Evolutionary conservation across 2,329 filamentous ascomycete species (phyloP), one percentile per base, ranked within the genome.

Genomic region (Sporothrix pallida): DNA sequence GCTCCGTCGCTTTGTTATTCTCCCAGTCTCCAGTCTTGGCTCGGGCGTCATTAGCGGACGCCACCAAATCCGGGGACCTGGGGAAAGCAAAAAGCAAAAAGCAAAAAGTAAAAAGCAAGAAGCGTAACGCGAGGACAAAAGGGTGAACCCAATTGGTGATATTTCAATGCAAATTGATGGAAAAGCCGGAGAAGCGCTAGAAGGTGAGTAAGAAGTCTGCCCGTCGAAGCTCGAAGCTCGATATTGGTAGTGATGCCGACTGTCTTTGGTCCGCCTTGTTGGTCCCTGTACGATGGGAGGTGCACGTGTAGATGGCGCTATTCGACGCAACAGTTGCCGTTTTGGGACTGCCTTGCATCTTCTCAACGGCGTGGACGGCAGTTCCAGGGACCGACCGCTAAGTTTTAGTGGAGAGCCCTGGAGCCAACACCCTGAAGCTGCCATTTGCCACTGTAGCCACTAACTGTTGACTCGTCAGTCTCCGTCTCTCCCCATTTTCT

Each of bases 251-350:
- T 37, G 31, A 37, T 37, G 31, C 31, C 31, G 31, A 37, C 3
- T 5, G 31, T 26, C 23, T 26, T 26, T 26, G 23, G 23, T 3
- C n/a, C 31, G 31, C 5, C 5, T 31, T 37, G 4, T 37, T 37
- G 31, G 31, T 37, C 2, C 15, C 46, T 48, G 46, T 17, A 13
- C 3, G 13, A 26, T 5, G 48, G n/a, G 3, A 7, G 23, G 9
- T 44, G 31, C 62, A 67, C n/a, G 42, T 67, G 62, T 46, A 13
- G 7, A 17, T 17, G 42, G 62, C 42, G 42, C 62, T 67, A 67
- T 48, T 48, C 13, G 42, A 67, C 62, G 62, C 20, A 48, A 67
- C 62, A 26, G 3, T 23, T 67, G n/a, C 62, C 62, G 1, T 26
- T 67, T 48, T 67, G 5, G 42, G 62, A 67, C n/a, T 48, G 62